Evolutionary conservation across 495 filamentous ascomycete species (phyloP).

Genomic region (Talaromyces adpressus): DNA sequence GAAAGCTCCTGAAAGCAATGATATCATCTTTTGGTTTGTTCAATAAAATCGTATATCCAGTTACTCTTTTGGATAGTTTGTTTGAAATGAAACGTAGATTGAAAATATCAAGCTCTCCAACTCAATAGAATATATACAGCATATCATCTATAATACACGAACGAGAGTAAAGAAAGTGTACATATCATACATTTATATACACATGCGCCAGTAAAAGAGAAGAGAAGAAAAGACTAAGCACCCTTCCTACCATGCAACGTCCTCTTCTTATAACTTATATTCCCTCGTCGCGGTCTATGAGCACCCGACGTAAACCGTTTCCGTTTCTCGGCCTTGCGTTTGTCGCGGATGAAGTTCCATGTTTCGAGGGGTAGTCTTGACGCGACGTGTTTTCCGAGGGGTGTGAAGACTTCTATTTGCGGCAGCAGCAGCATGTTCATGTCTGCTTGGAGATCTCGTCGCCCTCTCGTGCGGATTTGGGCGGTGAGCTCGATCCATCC

Average conservation of each 20-base stretch:
- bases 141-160: not conserved
- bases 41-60: not conserved
- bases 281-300: slow-evolving; percentile 17
- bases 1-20: not conserved
- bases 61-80: not conserved
- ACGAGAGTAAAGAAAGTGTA: not conserved
- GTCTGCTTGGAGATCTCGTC: too few relatives aligned
- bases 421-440: slow-evolving; percentile 49
- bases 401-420: slow-evolving; percentile 76
- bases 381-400: slow-evolving; percentile 71
- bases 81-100: not conserved
- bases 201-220: not conserved
- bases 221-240: not conserved
- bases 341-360: slow-evolving; percentile 43
- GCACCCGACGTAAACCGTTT: slow-evolving; percentile 12
- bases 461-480: slow-evolving; percentile 57
- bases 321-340: slow-evolving; percentile 26
- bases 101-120: not conserved
- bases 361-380: slow-evolving; percentile 65
- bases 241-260: slow-evolving; percentile 8
- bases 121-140: not conserved
- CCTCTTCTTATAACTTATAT: slow-evolving; percentile 20
- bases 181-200: not conserved
- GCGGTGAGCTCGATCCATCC: slow-evolving; percentile 89
- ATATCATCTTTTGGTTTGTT: slow-evolving; percentile 1